Evolutionary conservation across 2,329 filamentous ascomycete species (phyloP).

Genomic region (Alternaria gansuensis): DNA sequence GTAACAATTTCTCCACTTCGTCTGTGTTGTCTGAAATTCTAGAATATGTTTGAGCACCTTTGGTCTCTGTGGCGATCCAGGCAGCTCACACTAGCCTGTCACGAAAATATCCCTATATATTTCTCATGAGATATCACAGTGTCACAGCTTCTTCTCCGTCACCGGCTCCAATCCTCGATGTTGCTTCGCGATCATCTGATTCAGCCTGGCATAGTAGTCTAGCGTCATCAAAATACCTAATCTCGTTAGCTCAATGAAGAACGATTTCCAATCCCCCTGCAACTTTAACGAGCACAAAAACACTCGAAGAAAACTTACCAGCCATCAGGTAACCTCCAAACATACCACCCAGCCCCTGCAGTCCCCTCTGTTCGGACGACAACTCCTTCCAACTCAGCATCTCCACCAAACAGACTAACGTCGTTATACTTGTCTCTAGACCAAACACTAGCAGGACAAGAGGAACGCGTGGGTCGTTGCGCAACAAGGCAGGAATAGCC

Average conservation of each 20-base stretch:
- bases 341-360: conserved; percentile 46
- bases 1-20: background rate
- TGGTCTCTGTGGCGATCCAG: background rate
- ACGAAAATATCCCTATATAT: background rate
- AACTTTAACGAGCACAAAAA: background rate
- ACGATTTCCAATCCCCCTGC: background rate
- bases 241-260: conserved; percentile 1
- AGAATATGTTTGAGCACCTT: background rate
- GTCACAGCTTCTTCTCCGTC: conserved; percentile 45
- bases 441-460: conserved; percentile 69
- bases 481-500: conserved; percentile 64
- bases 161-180: conserved; percentile 37
- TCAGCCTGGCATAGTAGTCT: conserved; percentile 48
- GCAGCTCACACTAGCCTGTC: background rate
- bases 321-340: conserved; percentile 52
- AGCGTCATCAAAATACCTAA: conserved; percentile 49
- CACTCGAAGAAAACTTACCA: conserved; percentile 29
- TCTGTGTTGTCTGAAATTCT: background rate
- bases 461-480: conserved; percentile 66
- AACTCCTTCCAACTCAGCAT: conserved; percentile 62
- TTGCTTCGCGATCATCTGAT: conserved; percentile 38
- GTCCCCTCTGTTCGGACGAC: conserved; percentile 39
- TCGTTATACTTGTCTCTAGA: conserved; percentile 68
- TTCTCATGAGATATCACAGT: background rate
- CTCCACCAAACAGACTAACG: conserved; percentile 69